Evolutionary conservation across 2,329 filamentous ascomycete genomes (phyloP), one percentile per base, ranked within the genome.

Genomic region (Pseudogymnoascus sp.): DNA sequence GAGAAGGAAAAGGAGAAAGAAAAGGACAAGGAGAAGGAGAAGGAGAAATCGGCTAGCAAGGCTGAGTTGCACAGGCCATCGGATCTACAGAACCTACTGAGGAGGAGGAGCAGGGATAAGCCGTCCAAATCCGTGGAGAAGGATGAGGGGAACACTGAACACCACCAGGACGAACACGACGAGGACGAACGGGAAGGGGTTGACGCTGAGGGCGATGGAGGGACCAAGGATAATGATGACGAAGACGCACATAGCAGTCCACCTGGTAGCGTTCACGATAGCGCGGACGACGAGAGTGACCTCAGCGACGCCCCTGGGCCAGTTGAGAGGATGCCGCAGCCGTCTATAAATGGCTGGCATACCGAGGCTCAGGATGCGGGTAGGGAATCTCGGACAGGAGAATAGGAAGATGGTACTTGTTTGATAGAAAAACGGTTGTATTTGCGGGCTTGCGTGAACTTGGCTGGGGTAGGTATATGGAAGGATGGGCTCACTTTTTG

Each of bases 221-320:
- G 35, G 21, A 23, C 28, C 58, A 61, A 57, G 60, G 60, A 33
- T 23, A 34, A 61, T 12, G 57, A 37, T 3, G 58, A 56, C 28
- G 41, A 45, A 5, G 60, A 55, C 41, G 38, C 45, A 23, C 45
- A 52, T 18, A 52, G 45, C 15, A 52, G 45, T 18, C 45, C 59
- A 7, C 65, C 65, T 6, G 71, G 69, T 8, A 72, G 76, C 56
- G 68, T 79, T 0, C 75, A 80, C 41, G 78, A 80, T 61, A 75
- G 73, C 64, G 78, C 78, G 0, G 79, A 81, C 64, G 78, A 80
- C 61, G 79, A 81, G 63, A 80, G 77, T 63, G 79, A 82, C 68
- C 69, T 82, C 2, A 80, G 77, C 60, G 79, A 81, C 66, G 70
- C 80, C 10, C 70, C 70, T 8, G 45, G 45, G 2, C 45, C 45